These are phyloP conservation scores for Gossypium schwendimanii DNA, from an alignment of 441 rosid genomes.

Conservation along the genomic window DNA sequence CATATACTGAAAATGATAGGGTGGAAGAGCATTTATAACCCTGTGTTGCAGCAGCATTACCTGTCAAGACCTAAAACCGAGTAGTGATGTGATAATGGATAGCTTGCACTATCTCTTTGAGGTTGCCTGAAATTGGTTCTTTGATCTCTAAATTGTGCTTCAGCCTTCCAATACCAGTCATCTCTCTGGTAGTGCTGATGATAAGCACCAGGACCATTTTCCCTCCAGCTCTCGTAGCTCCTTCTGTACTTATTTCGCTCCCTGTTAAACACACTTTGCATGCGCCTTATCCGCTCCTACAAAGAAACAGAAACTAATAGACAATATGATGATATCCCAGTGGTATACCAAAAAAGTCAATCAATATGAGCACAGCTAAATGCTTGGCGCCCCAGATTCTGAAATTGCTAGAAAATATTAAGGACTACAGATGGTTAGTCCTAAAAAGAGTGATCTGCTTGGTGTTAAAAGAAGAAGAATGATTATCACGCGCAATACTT, in stretches of 20 bases:
- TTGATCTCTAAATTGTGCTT: slow-evolving; percentile 54
- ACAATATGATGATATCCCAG: neutral
- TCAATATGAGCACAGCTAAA: neutral
- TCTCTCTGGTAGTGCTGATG: slow-evolving; percentile 85
- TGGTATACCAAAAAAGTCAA: neutral
- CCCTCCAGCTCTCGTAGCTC: slow-evolving; percentile 78
- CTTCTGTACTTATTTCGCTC: slow-evolving; percentile 67
- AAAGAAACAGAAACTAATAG: slow-evolving; percentile 12
- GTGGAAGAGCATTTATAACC: neutral
- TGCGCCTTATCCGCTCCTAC: slow-evolving; percentile 90
- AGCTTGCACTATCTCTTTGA: slow-evolving; percentile 45
- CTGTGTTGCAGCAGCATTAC: slow-evolving; percentile 28
- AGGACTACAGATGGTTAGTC: neutral
- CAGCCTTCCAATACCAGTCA: slow-evolving; percentile 95
- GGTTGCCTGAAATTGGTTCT: slow-evolving; percentile 51
- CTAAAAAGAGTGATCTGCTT: neutral
- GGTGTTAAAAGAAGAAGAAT: neutral
- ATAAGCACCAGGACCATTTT: slow-evolving; percentile 51
- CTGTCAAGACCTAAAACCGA: slow-evolving; percentile 84
- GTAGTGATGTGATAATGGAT: slow-evolving; percentile 88
- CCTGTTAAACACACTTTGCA: slow-evolving; percentile 92
- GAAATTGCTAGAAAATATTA: neutral
- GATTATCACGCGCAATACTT: neutral
- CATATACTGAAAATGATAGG: neutral
- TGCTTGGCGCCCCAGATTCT: neutral